These are phyloP conservation scores for Entomortierella beljakovae DNA, from an alignment of 192 early-diverging fungal genomes.

Conservation along the genomic window DNA sequence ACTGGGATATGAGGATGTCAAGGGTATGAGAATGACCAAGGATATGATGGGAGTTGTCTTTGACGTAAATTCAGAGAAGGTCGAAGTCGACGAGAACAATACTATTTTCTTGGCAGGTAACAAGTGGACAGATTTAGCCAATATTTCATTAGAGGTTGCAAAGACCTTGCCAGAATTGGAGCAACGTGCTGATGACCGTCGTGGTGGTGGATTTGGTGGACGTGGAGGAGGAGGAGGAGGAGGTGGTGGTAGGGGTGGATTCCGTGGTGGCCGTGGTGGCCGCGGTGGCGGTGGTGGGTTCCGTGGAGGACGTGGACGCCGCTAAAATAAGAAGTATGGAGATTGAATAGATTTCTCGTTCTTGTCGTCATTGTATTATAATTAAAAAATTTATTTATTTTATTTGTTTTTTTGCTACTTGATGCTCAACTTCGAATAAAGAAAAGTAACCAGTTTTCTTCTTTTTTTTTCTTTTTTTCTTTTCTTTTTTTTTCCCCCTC, in stretches of 20 bases:
- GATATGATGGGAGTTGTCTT: constrained; percentile 86
- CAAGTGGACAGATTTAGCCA: constrained; percentile 76
- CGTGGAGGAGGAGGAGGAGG: constrained; percentile 59
- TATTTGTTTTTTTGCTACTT: not conserved
- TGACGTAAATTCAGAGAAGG: constrained; percentile 80
- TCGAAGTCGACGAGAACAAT: constrained; percentile 68
- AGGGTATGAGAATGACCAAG: constrained; percentile 84
- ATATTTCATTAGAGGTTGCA: constrained; percentile 76
- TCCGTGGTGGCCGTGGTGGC: constrained; percentile 51
- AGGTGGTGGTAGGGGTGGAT: constrained; percentile 61
- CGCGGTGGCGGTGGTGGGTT: constrained; percentile 55
- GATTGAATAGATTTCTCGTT: not conserved
- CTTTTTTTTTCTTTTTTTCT: not conserved
- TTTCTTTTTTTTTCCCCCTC: not conserved
- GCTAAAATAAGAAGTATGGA: constrained; percentile 11
- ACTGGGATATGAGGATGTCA: constrained; percentile 79
- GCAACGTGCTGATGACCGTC: constrained; percentile 61
- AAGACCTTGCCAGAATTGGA: constrained; percentile 85
- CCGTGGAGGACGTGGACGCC: constrained; percentile 55
- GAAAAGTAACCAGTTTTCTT: not conserved
- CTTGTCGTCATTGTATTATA: constrained; percentile 2
- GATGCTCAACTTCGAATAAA: not conserved
- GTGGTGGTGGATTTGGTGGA: constrained; percentile 56
- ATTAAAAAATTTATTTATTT: not conserved
- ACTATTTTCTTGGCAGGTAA: constrained; percentile 68